These are phyloP conservation scores for Arthromyces matolae DNA, from an alignment of 768 basidiomycete genomes.

Conservation along the genomic window DNA sequence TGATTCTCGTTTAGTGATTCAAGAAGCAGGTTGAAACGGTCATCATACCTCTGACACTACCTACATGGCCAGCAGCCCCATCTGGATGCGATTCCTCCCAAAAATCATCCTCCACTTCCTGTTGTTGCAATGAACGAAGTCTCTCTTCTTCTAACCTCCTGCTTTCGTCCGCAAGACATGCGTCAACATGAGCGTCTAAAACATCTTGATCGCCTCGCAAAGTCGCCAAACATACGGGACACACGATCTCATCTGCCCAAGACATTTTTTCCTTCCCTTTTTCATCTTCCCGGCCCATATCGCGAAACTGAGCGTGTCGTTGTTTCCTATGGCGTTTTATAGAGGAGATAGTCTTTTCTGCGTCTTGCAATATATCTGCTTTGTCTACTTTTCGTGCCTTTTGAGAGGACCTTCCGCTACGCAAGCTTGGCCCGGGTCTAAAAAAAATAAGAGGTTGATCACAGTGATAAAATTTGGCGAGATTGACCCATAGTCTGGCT, in stretches of 20 bases:
- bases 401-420: slow-evolving; percentile 35
- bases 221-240: slow-evolving; percentile 62
- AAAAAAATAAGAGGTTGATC: neutral
- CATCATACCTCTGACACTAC: slow-evolving; percentile 45
- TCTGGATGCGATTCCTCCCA: slow-evolving; percentile 26
- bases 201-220: slow-evolving; percentile 70
- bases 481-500: slow-evolving; percentile 52
- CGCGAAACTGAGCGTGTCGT: slow-evolving; percentile 62
- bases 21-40: slow-evolving; percentile 5
- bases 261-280: slow-evolving; percentile 23
- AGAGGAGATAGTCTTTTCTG: slow-evolving; percentile 53
- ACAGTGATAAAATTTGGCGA: neutral
- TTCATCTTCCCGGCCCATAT: slow-evolving; percentile 62
- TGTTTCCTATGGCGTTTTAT: slow-evolving; percentile 69
- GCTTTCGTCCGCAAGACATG: slow-evolving; percentile 63
- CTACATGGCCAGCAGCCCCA: slow-evolving; percentile 39
- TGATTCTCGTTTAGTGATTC: slow-evolving; percentile 20
- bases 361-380: slow-evolving; percentile 33
- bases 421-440: slow-evolving; percentile 33
- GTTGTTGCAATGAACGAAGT: slow-evolving; percentile 30
- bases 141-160: slow-evolving; percentile 41
- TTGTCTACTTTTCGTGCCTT: slow-evolving; percentile 39
- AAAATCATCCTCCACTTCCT: slow-evolving; percentile 25
- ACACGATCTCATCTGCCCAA: slow-evolving; percentile 45
- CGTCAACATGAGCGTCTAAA: slow-evolving; percentile 76